Evolutionary conservation across 1,284 basidiomycete genomes (phyloP).

Genomic region (Ustilago tritici): DNA sequence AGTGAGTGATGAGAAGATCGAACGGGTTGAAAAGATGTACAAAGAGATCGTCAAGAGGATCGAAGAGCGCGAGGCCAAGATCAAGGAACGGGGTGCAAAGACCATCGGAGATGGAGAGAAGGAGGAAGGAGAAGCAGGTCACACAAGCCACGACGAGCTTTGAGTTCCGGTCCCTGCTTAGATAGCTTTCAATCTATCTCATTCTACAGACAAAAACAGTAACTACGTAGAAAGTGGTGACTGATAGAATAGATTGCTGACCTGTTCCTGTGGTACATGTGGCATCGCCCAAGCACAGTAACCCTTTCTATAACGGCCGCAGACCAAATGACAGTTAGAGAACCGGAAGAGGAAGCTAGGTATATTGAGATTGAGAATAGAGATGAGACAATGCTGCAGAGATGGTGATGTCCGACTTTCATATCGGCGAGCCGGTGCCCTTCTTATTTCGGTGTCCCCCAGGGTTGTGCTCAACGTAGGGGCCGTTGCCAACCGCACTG

Average conservation of each 20-base stretch:
- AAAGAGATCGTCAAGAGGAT: constrained; percentile 34
- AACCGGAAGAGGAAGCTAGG: not conserved
- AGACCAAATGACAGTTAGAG: not conserved
- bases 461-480: constrained; percentile 55
- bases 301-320: not conserved
- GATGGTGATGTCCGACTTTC: not conserved
- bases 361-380: not conserved
- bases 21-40: constrained; percentile 45
- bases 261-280: not conserved
- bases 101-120: not conserved
- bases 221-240: not conserved
- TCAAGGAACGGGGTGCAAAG: constrained; percentile 7
- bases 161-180: not conserved
- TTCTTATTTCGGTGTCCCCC: constrained; percentile 50
- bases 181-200: not conserved
- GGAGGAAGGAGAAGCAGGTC: not conserved
- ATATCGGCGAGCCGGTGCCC: constrained; percentile 16
- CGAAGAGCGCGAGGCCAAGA: constrained; percentile 29
- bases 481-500: constrained; percentile 50
- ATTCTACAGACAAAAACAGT: not conserved
- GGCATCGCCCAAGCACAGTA: not conserved
- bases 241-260: constrained; percentile 1
- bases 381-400: not conserved
- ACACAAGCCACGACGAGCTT: constrained; percentile 28
- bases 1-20: constrained; percentile 41